Base-by-base conservation (phyloP, 805 yeast species). In the Teunomyces kruisii region DNA sequence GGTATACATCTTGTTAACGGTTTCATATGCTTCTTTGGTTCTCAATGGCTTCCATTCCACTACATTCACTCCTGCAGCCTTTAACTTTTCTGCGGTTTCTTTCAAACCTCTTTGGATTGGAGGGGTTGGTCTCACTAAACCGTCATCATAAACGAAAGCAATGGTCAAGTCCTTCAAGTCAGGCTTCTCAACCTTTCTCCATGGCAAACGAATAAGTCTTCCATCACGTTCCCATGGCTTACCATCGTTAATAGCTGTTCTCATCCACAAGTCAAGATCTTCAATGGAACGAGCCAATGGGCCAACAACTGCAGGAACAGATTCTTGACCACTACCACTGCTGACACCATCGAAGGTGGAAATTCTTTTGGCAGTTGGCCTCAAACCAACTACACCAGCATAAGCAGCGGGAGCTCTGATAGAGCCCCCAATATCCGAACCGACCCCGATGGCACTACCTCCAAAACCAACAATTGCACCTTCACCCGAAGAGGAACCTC, bases 401-500 rank as follows among this genome's bases (percentile, higher is more conserved):
- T 76, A 82, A 0, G 87, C 87, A 29, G 86, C 83, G 3, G 89
- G 89, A 7, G 74, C 77, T 48, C 89, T 72, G 45, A 84, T 79
- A 10, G 84, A 78, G 1, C 89, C 89, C 47, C 89, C 89, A 50
- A 84, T 83, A 57, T 84, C 89, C 22, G 86, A 78, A 33, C 88
- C 88, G 35, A 80, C 68, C 14, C 86, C 91, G 35, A 84, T 51
- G 1, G 81, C 76, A 14, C 86, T 79, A 5, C 80, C 88, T 43
- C 74, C 77, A 59, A 79, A 72, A 2, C 78, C 80, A 42, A 81
- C 77, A 48, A 79, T 59, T 0, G 86, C 81, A 51, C 88, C 86
- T 60, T 83, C 89, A 48, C 89, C 89, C 32, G 86, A 84, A 3
- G 86, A 80, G 1, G 86, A 80, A n/a, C 89, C 89, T 50, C 89